Base-by-base conservation (phyloP, 2,329 filamentous ascomycete genomes). In the Beauveria rudraprayagi region DNA sequence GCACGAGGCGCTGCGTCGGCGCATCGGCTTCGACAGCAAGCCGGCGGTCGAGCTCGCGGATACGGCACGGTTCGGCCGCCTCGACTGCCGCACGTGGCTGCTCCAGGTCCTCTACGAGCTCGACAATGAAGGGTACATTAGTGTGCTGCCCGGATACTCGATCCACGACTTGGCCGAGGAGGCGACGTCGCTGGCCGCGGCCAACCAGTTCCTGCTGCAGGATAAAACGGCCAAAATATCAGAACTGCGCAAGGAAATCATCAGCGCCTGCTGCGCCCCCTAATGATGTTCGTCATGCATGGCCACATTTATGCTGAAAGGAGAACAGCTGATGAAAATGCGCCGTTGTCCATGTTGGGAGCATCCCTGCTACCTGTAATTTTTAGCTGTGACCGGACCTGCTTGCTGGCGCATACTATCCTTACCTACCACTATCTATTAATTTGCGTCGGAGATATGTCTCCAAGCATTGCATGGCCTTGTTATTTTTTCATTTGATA, bases 41-140 rank as follows among this genome's bases (percentile, higher is more conserved):
- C 57, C 57, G 11, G 57, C n/a, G n/a, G 41, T 60, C 48, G 2
- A 16, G 8, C 41, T 60, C 34, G 40, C 47, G 41, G 59, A 64
- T 46, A 61, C 54, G 2, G 57, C 50, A 22, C 52, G 48, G 43
- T 63, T 60, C 44, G 63, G 60, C 6, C 57, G 40, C 14, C 61
- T 63, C 40, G 44, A 22, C 47, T 61, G 60, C 37, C 62, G 60
- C 28, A 40, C 60, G 3, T 65, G 63, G 63, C 37, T 62, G 50
- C 54, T 61, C 52, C 60, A 61, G 54, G 63, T 60, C 44, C 50
- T 63, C 37, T 57, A 48, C 48, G 62, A 62, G 56, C 57, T 65
- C 11, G 63, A 62, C 19, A 62, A 62, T 48, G 63, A 65, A 61
- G 63, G 63, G 19, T 65, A 63, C 54, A 61, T 65, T 54, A 60